These are phyloP conservation scores for Theobroma cacao DNA, from an alignment of 345 rosid genomes.

Conservation along the genomic window DNA sequence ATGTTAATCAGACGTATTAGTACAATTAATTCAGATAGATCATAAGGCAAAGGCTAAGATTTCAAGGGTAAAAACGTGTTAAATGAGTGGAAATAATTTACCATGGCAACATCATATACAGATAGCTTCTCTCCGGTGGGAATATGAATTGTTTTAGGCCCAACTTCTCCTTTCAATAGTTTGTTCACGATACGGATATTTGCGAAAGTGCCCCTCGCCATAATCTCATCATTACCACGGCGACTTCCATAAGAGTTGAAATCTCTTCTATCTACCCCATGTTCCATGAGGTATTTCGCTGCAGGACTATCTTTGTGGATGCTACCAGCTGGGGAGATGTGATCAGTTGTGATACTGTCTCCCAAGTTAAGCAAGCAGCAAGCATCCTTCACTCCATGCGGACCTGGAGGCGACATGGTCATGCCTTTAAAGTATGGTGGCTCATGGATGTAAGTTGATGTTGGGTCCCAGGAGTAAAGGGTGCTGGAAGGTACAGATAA, in stretches of 20 bases:
- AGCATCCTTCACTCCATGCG: constrained; percentile 77
- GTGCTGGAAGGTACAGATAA: constrained; percentile 61
- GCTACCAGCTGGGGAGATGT: constrained; percentile 94
- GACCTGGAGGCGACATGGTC: constrained; percentile 91
- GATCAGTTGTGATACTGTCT: constrained; percentile 91
- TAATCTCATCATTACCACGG: constrained; percentile 83
- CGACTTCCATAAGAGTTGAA: constrained; percentile 91
- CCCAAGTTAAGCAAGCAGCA: constrained; percentile 87
- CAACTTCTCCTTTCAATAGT: constrained; percentile 79
- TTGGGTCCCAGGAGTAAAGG: constrained; percentile 77
- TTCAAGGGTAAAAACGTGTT: neutral
- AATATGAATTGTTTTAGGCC: constrained; percentile 81
- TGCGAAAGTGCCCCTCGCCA: constrained; percentile 89
- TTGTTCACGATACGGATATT: constrained; percentile 83
- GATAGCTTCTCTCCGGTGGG: constrained; percentile 79
- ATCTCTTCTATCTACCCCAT: constrained; percentile 74
- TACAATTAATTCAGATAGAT: neutral
- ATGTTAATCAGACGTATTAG: neutral
- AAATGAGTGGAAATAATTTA: constrained; percentile 25
- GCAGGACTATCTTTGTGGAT: constrained; percentile 93
- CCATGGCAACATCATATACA: constrained; percentile 83
- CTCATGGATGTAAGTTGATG: constrained; percentile 84
- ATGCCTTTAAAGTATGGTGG: constrained; percentile 89
- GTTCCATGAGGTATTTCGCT: constrained; percentile 78
- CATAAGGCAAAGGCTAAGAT: neutral